Conservation (phyloP, 768 basidiomycete genomes). For the Podaxis mareebaensis region DNA sequence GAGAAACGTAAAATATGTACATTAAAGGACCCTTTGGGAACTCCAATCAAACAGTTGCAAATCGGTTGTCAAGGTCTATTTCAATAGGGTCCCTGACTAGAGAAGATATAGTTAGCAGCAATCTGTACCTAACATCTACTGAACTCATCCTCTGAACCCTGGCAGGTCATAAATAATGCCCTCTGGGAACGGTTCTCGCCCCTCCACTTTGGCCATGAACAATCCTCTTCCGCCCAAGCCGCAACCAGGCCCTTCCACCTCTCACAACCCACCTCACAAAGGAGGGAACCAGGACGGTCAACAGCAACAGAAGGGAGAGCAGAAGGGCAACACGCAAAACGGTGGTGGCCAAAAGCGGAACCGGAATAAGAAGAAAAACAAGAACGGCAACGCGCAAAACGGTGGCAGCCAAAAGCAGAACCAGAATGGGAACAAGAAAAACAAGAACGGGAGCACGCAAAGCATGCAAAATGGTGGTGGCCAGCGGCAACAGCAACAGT, state of each 20-base stretch:
- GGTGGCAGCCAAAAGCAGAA: neutral
- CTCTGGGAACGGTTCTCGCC: neutral
- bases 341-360: neutral
- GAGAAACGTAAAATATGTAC: neutral
- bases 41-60: too few relatives aligned
- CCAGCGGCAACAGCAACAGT: neutral
- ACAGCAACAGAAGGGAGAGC: neutral
- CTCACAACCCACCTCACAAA: neutral
- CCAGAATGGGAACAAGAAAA: neutral
- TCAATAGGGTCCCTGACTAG: neutral
- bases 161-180: neutral
- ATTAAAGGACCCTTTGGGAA: neutral
- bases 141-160: neutral
- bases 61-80: too few relatives aligned
- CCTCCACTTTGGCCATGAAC: neutral
- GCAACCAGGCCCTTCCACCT: neutral
- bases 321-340: neutral
- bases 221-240: neutral
- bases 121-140: neutral
- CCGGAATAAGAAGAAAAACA: neutral
- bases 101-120: neutral
- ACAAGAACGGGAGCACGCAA: neutral
- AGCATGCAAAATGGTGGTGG: neutral
- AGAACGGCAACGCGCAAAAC: neutral
- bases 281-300: neutral